Evolutionary conservation across 257 asterid genomes (phyloP), one percentile per base, ranked within the genome.

Genomic region (Solanum acaule): DNA sequence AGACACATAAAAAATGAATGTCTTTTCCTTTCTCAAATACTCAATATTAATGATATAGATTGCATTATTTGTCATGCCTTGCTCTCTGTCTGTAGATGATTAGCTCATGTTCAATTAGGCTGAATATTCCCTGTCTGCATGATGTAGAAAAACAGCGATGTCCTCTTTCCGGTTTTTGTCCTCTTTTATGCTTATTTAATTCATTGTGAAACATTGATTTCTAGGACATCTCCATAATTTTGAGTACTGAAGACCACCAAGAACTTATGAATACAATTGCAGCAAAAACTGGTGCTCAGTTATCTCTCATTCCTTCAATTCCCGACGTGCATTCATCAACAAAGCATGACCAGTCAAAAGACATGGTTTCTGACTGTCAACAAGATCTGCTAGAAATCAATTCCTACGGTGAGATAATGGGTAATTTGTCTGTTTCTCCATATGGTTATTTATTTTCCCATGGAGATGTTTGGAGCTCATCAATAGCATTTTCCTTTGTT

Each of bases 181-280:
- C 37, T 46, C 86, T 49, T 81, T 81, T 87, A 29, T 78, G 46
- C 79, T 78, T 42, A 37, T 15, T 78, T 27, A 61, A 86, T 25
- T 63, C 46, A 27, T 42, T 77, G 87, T 88, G 75, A 59, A 6
- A 15, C 31, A 73, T 35, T 89, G 86, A 67, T 91, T 71, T 44
- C 18, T 90, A 97, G 99, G 98, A 94, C 84, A 90, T 97, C 89
- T 88, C 95, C 33, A 91, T 94, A 94, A 95, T 97, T 88, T 92
- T 97, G 93, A 95, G 96, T 78, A 95, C 98, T 11, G 98, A 97
- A 87, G 99, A 95, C 90, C 98, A 97, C 92, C 96, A 93, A 81
- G 98, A 95, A 83, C 93, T 94, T 90, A 92, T 97, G 98, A 90
- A 89, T 90, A 87, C 89, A 33, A 93, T 97, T 87, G 99, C 99